phyloP scores from a whole-genome alignment of 768 basidiomycete genomes.

The Chalciporus chontae region DNA sequence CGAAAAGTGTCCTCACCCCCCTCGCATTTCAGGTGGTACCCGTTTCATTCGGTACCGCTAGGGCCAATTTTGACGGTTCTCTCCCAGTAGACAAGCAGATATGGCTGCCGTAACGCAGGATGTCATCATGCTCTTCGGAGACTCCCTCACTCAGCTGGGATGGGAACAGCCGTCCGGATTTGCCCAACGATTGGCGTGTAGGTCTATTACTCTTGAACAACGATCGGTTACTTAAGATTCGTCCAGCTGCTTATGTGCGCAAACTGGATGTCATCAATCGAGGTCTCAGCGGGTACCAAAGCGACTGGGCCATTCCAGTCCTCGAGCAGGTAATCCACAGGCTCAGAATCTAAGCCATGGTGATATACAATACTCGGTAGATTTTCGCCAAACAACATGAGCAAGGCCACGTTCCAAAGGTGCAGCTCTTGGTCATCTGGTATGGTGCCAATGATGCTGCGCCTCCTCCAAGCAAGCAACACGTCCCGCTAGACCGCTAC shows the following conservation, averaged over 20 bases:
- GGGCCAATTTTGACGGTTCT: neutral
- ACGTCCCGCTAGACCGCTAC: slow-evolving; percentile 70
- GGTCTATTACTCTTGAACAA: neutral
- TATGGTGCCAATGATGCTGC: slow-evolving; percentile 89
- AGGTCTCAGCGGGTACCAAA: slow-evolving; percentile 82
- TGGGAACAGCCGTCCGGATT: slow-evolving; percentile 61
- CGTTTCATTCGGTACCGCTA: neutral
- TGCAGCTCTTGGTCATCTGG: slow-evolving; percentile 82
- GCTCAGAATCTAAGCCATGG: neutral
- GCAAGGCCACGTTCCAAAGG: slow-evolving; percentile 47
- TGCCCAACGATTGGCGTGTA: slow-evolving; percentile 57
- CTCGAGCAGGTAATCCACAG: slow-evolving; percentile 57
- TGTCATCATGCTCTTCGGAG: slow-evolving; percentile 72
- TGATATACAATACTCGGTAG: slow-evolving; percentile 31
- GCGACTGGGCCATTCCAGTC: slow-evolving; percentile 79
- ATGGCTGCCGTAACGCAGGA: slow-evolving; percentile 65
- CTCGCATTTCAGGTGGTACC: neutral
- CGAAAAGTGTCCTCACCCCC: neutral
- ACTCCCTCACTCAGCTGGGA: slow-evolving; percentile 72
- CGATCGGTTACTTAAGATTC: neutral
- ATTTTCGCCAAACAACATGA: slow-evolving; percentile 53
- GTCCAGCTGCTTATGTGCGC: slow-evolving; percentile 68
- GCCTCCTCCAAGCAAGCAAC: slow-evolving; percentile 60
- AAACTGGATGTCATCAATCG: slow-evolving; percentile 86
- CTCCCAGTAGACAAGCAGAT: neutral